These are phyloP conservation scores for Thelephora ganbajun DNA, from an alignment of 768 basidiomycete genomes.

Conservation along the genomic window DNA sequence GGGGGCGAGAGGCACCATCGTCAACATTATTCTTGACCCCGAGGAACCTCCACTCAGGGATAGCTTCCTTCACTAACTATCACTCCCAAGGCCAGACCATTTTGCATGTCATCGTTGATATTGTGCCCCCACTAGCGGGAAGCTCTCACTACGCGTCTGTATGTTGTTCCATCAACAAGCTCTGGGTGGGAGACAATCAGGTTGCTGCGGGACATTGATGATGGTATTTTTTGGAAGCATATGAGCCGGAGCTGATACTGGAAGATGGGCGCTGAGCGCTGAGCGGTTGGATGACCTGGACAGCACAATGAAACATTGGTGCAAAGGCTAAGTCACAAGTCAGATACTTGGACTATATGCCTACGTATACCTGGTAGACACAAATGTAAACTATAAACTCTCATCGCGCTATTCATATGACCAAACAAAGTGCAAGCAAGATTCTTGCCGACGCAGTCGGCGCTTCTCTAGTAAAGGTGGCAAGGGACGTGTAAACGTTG, in stretches of 20 bases:
- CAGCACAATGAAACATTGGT: too few relatives aligned
- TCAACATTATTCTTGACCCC: conserved; percentile 20
- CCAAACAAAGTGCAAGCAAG: too few relatives aligned
- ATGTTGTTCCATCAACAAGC: conserved; percentile 26
- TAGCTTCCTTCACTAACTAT: conserved; percentile 28
- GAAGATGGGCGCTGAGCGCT: conserved; percentile 6
- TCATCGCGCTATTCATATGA: too few relatives aligned
- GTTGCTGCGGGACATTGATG: conserved; percentile 17
- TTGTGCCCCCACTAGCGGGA: conserved; percentile 18
- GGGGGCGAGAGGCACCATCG: conserved; percentile 19
- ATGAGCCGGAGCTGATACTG: not conserved
- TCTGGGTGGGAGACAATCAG: conserved; percentile 14
- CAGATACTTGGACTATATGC: too few relatives aligned
- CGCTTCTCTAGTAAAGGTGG: too few relatives aligned
- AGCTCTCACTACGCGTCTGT: conserved; percentile 21
- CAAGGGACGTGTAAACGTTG: too few relatives aligned
- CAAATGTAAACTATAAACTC: too few relatives aligned
- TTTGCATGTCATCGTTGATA: conserved; percentile 21
- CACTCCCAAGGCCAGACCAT: conserved; percentile 29
- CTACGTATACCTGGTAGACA: too few relatives aligned
- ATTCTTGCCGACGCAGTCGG: too few relatives aligned
- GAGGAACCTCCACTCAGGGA: too few relatives aligned
- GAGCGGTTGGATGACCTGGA: too few relatives aligned
- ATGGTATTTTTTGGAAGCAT: conserved; percentile 16
- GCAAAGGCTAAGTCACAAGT: too few relatives aligned